A percentile compares a stretch with the other conserved stretches of the same genome.
Conservation (phyloP, 192 early-diverging fungal species). For the Paraglomus occultum region DNA sequence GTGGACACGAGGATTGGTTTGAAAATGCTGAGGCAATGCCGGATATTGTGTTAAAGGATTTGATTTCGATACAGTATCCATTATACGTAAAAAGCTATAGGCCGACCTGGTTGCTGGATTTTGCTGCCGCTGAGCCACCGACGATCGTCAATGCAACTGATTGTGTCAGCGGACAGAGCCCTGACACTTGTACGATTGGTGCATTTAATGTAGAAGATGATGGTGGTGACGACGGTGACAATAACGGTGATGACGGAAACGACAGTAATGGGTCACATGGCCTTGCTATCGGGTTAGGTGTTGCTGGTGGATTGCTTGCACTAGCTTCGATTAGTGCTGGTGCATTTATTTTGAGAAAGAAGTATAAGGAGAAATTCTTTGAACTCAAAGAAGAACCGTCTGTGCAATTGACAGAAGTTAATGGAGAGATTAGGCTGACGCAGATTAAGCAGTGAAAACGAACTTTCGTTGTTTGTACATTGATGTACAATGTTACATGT, state of each 20-base stretch:
- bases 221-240: not conserved
- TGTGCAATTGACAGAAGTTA: conserved; percentile 3
- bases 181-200: not conserved
- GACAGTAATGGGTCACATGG: not conserved
- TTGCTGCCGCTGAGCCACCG: not conserved
- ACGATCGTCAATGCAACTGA: not conserved
- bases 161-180: not conserved
- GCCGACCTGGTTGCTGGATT: conserved; percentile 22
- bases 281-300: not conserved
- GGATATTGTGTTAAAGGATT: conserved; percentile 29
- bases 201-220: not conserved
- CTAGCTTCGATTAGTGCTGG: not conserved
- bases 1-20: conserved; percentile 27
- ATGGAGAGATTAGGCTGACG: not conserved
- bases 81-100: conserved; percentile 20
- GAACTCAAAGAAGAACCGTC: conserved; percentile 18
- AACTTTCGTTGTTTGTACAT: too few species aligned
- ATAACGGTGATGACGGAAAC: not conserved
- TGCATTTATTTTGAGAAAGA: not conserved
- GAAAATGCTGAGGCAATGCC: conserved; percentile 27
- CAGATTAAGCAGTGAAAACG: too few species aligned
- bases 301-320: not conserved
- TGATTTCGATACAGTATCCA: conserved; percentile 35
- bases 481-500: too few species aligned
- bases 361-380: conserved; percentile 22